Evolutionary conservation across 495 filamentous ascomycete species (phyloP), one percentile per base, ranked within the genome.

Genomic region (Penicillium longicatenatum): DNA sequence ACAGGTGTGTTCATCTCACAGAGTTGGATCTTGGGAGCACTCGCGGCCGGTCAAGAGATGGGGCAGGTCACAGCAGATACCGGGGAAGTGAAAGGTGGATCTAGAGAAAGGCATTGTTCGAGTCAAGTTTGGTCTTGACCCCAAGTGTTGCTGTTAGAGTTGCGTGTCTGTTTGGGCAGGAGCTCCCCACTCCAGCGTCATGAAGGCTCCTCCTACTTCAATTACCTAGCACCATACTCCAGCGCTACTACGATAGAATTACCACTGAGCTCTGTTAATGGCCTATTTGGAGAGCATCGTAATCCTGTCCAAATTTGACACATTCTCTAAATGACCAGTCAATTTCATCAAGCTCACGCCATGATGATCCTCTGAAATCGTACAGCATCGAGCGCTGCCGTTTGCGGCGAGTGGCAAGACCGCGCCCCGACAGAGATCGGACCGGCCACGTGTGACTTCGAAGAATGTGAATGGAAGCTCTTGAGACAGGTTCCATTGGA

Each of bases 401-500:
- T 48, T 59, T 63, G 52, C 61, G 57, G 57, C 35, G 21, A 44
- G 53, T n/a, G 17, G 24, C 6, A 12, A 55, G 37, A 20, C 24
- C 50, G 22, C 47, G 12, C 22, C 22, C 33, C 9, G 17, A 50
- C 24, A 33, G 37, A 56, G 59, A 52, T 49, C 33, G 17, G 41
- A 22, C 49, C 61, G 41, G 22, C 49, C 61, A 59, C 57, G 52
- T 53, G 56, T 49, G 22, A 35, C 2, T 21, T 16, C 26, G 43
- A 58, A 52, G 52, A 60, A 60, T 55, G 52, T 48, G 45, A 54
- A 39, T 26, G 48, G 19, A 37, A 42, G 4, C 8, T 35, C 17
- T 21, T 10, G 14, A 22, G 31, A 35, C 19, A 17, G 37, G 16
- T 11, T 6, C 16, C 4, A n/a, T 39, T 39, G 14, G 37, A n/a